A percentile compares a stretch with the other conserved stretches of the same genome.
Conservation (phyloP, 345 rosid genomes). For the Microthlaspi erraticum region DNA sequence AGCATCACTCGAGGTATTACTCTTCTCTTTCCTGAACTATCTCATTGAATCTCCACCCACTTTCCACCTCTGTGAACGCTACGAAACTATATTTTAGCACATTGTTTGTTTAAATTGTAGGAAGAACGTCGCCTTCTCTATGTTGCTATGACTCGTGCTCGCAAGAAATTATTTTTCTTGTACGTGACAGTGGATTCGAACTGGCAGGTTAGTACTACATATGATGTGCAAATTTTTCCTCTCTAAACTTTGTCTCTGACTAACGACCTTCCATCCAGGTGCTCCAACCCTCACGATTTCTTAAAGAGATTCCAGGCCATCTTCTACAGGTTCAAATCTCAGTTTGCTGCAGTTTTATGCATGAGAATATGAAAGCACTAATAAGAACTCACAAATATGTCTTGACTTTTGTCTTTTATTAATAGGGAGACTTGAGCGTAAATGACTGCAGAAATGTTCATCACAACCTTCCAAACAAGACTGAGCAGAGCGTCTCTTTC, state of each 20-base stretch:
- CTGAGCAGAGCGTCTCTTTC: conserved; percentile 24
- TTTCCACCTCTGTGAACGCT: conserved; percentile 21
- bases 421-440: conserved; percentile 59
- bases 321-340: conserved; percentile 71
- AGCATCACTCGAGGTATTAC: conserved; percentile 68
- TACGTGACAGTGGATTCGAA: conserved; percentile 79
- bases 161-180: conserved; percentile 77
- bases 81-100: not conserved
- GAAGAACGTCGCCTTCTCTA: conserved; percentile 91
- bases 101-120: conserved; percentile 48
- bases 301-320: conserved; percentile 85
- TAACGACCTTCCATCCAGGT: conserved; percentile 53
- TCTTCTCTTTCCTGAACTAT: conserved; percentile 16
- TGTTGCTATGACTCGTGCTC: conserved; percentile 98
- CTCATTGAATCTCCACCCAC: conserved; percentile 15
- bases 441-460: conserved; percentile 49
- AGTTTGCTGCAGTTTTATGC: conserved; percentile 17
- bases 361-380: conserved; percentile 24
- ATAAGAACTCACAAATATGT: conserved; percentile 16
- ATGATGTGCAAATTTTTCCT: conserved; percentile 27
- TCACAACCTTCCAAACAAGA: conserved; percentile 48
- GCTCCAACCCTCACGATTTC: conserved; percentile 94
- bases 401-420: conserved; percentile 3
- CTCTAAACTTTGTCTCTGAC: conserved; percentile 34
- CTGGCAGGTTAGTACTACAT: conserved; percentile 78